Percentiles rank a stretch among this genome's conserved stretches.
phyloP scores from a whole-genome alignment of 192 early-diverging fungal genomes.

The Phlyctochytrium arcticum region DNA sequence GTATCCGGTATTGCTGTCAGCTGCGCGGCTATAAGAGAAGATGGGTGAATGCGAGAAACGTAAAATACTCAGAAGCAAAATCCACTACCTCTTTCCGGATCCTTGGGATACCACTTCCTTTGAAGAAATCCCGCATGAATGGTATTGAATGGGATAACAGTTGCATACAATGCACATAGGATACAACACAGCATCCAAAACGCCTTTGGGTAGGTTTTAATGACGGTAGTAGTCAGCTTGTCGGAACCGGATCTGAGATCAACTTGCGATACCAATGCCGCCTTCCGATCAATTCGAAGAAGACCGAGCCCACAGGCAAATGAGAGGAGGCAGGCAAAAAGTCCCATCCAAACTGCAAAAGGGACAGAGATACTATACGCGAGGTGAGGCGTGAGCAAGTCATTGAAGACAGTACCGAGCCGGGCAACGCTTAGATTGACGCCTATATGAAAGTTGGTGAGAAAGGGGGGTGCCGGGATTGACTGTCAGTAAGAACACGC shows the following conservation, averaged over 20 bases:
- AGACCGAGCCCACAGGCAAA: constrained; percentile 27
- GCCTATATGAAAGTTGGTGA: constrained; percentile 2
- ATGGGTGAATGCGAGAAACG: background rate
- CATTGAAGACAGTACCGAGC: constrained; percentile 54
- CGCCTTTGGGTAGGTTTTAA: constrained; percentile 33
- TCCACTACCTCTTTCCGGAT: constrained; percentile 38
- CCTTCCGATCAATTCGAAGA: constrained; percentile 2
- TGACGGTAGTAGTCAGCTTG: background rate
- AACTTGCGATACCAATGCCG: background rate
- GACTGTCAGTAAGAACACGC: constrained; percentile 2
- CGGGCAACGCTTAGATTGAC: constrained; percentile 36
- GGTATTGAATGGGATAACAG: constrained; percentile 60
- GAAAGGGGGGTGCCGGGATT: background rate
- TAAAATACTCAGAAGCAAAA: background rate
- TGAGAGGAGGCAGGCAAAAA: constrained; percentile 43
- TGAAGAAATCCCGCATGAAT: constrained; percentile 57
- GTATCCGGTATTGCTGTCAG: constrained; percentile 59
- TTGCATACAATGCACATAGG: constrained; percentile 49
- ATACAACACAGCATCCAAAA: constrained; percentile 47
- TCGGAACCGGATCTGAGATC: background rate
- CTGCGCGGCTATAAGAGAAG: constrained; percentile 38
- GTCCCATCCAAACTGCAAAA: constrained; percentile 47
- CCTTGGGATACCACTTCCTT: constrained; percentile 49
- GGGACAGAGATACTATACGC: constrained; percentile 35
- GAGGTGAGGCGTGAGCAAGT: constrained; percentile 49